These are phyloP conservation scores for Neostapfia colusana DNA, from an alignment of 176 grass and related monocot genomes.

Conservation along the genomic window DNA sequence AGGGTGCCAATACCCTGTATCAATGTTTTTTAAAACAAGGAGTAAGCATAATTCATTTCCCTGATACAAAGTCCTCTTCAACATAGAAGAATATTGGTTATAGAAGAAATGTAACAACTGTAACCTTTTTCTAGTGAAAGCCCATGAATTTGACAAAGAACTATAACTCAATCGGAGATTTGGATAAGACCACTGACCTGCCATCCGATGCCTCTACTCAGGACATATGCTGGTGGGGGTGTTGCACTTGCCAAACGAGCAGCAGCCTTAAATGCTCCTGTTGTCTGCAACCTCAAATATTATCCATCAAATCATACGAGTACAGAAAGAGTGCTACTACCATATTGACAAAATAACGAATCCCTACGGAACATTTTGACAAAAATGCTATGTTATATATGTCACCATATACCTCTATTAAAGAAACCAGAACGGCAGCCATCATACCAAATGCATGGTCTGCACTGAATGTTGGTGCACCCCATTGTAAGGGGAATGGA, in stretches of 20 bases:
- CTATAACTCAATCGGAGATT: not conserved
- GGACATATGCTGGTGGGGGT: conserved; percentile 82
- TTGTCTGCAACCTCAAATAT: conserved; percentile 61
- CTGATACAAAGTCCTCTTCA: not conserved
- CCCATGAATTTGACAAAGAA: not conserved
- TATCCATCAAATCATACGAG: conserved; percentile 16
- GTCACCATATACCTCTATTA: conserved; percentile 76
- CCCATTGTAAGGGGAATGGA: conserved; percentile 94
- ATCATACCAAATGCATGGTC: conserved; percentile 97
- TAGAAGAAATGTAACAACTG: not conserved
- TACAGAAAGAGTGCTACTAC: not conserved
- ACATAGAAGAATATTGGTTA: not conserved
- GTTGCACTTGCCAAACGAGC: conserved; percentile 95
- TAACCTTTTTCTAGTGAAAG: not conserved
- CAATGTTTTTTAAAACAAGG: not conserved
- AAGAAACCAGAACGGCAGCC: conserved; percentile 84
- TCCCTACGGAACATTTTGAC: not conserved
- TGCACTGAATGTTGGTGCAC: conserved; percentile 82
- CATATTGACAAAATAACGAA: not conserved
- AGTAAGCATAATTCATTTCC: not conserved
- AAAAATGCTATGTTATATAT: not conserved
- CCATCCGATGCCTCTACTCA: conserved; percentile 94
- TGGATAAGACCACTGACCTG: conserved; percentile 50
- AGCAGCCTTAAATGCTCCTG: conserved; percentile 86
- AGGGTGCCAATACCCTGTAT: conserved; percentile 84